Percentiles rank a stretch among this genome's conserved stretches.
Conservation (phyloP, 768 basidiomycete genomes). For the Phanerochaete sordida region DNA sequence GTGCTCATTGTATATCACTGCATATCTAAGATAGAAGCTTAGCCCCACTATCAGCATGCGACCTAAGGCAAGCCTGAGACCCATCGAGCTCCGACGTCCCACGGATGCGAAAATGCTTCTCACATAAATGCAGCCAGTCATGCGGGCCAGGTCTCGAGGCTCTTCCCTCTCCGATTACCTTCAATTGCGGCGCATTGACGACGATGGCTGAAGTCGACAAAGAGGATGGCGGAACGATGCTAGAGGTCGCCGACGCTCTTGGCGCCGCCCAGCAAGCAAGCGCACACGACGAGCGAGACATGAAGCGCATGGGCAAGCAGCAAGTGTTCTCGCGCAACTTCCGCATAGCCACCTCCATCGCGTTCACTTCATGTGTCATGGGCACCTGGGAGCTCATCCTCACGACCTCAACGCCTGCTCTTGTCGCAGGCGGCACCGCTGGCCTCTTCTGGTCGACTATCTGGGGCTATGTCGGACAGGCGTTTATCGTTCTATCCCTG, state of each 20-base stretch:
- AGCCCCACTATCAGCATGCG: not conserved
- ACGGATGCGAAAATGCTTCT: not conserved
- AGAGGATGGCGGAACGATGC: not conserved
- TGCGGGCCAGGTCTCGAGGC: too few species aligned
- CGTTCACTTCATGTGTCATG: conserved; percentile 1
- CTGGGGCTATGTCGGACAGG: conserved; percentile 1
- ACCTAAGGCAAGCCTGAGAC: not conserved
- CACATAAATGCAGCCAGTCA: too few species aligned
- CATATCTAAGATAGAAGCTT: not conserved
- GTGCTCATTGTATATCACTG: too few species aligned
- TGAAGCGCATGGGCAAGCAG: conserved; percentile 5
- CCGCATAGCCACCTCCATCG: not conserved
- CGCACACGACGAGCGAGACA: not conserved
- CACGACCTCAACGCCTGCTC: not conserved
- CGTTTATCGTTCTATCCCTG: not conserved
- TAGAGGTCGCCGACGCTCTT: not conserved
- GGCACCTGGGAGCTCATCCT: conserved; percentile 2
- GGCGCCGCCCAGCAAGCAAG: too few species aligned
- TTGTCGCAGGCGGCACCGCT: conserved; percentile 1
- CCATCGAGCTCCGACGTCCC: not conserved
- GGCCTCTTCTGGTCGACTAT: conserved; percentile 2
- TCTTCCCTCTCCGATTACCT: too few species aligned
- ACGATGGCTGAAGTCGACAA: not conserved
- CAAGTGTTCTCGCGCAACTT: not conserved
- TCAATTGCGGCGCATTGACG: too few species aligned